Evolutionary conservation across 176 grass and related monocot genomes (phyloP).

Genomic region (Tillandsia fasciculata): DNA sequence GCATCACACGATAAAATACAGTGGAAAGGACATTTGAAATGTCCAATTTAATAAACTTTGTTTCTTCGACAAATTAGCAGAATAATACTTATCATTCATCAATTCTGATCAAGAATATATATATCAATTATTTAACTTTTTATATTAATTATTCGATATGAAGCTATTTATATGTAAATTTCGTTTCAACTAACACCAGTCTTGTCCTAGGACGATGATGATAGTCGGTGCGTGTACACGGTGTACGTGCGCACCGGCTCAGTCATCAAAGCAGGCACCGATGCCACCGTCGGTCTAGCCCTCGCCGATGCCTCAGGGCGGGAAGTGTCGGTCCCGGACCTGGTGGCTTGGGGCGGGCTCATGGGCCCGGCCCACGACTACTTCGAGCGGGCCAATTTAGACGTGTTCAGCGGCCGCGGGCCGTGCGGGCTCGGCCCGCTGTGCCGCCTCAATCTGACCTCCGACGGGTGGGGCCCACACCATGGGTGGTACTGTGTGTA

Average conservation of each 20-base stretch:
- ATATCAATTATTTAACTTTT: too few species aligned
- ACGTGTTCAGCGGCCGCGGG: constrained; percentile 97
- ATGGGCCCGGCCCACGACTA: constrained; percentile 61
- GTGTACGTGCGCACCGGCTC: constrained; percentile 79
- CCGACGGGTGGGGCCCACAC: constrained; percentile 61
- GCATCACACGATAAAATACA: too few species aligned
- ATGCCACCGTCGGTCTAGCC: constrained; percentile 63
- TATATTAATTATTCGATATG: not conserved
- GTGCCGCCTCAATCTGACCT: constrained; percentile 53
- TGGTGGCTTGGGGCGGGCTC: constrained; percentile 65
- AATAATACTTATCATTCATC: too few species aligned
- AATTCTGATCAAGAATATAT: too few species aligned
- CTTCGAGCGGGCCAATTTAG: constrained; percentile 90
- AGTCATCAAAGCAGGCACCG: constrained; percentile 68
- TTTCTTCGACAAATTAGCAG: too few species aligned
- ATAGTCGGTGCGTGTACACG: constrained; percentile 78
- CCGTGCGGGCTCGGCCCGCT: constrained; percentile 44
- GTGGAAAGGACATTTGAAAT: too few species aligned
- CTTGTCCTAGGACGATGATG: not conserved
- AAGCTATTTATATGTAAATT: not conserved
- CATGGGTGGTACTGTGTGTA: constrained; percentile 98
- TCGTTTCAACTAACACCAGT: not conserved
- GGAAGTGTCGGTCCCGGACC: constrained; percentile 48
- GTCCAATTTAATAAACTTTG: too few species aligned
- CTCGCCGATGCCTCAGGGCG: constrained; percentile 33